A percentile compares a stretch with the other conserved stretches of the same genome.
Conservation (phyloP, 352 stramenopile genomes). For the Phytophthora hibernalis region DNA sequence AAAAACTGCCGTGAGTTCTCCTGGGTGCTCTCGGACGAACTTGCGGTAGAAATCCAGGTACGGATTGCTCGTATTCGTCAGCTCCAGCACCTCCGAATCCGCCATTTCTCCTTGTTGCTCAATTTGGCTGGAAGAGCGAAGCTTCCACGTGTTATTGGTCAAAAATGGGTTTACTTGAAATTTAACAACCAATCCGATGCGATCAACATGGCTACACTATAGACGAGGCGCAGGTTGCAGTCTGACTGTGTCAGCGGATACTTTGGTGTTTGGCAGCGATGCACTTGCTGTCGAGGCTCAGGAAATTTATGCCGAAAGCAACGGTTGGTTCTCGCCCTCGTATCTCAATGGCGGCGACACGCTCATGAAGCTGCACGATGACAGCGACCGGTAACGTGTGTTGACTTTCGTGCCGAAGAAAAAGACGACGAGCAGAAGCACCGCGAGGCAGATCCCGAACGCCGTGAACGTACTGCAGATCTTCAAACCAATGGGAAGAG, state of each 20-base stretch:
- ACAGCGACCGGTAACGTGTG: slow-evolving; percentile 77
- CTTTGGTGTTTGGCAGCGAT: background rate
- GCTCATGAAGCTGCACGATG: slow-evolving; percentile 77
- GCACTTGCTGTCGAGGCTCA: background rate
- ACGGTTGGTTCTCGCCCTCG: slow-evolving; percentile 55
- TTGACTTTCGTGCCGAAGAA: slow-evolving; percentile 85
- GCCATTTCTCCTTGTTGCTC: slow-evolving; percentile 19
- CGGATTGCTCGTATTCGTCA: slow-evolving; percentile 77
- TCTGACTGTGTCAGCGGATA: too few relatives aligned
- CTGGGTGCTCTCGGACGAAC: slow-evolving; percentile 61
- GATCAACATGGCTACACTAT: slow-evolving; percentile 34
- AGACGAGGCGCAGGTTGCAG: background rate
- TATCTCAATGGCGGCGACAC: slow-evolving; percentile 66
- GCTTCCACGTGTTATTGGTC: slow-evolving; percentile 15
- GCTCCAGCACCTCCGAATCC: slow-evolving; percentile 41
- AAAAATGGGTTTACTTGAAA: slow-evolving; percentile 20
- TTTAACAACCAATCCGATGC: slow-evolving; percentile 25
- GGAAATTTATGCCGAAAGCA: slow-evolving; percentile 45
- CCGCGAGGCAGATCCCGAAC: slow-evolving; percentile 77
- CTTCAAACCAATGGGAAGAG: slow-evolving; percentile 75
- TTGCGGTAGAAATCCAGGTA: slow-evolving; percentile 83
- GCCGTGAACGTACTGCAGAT: slow-evolving; percentile 82
- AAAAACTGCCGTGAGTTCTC: slow-evolving; percentile 78
- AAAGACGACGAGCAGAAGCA: slow-evolving; percentile 79
- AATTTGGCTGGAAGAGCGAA: slow-evolving; percentile 22